Evolutionary conservation across 2,329 filamentous ascomycete species (phyloP).

Genomic region (Pestalotiopsis fici): DNA sequence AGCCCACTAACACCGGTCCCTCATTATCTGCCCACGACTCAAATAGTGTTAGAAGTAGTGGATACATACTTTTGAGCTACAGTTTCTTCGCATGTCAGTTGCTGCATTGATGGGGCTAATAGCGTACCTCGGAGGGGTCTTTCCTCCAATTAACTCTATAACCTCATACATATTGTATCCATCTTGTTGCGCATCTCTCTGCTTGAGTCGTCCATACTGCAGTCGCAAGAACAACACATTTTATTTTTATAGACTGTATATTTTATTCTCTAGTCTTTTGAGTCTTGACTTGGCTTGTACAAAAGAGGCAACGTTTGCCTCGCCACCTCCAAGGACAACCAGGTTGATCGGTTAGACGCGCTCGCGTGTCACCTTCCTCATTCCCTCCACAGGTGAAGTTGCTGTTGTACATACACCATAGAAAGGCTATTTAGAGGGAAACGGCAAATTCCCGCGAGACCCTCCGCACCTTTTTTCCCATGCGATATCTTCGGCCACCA

Average conservation of each 20-base stretch:
- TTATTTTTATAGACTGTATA: not conserved
- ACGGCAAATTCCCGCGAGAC: not conserved
- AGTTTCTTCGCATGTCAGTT: not conserved
- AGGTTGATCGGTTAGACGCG: not conserved
- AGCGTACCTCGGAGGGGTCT: not conserved
- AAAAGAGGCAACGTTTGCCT: not conserved
- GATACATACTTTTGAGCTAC: not conserved
- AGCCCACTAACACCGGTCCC: not conserved
- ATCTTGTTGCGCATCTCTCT: not conserved
- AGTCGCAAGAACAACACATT: not conserved
- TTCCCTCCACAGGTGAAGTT: not conserved
- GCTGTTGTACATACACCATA: not conserved
- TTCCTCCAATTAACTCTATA: not conserved
- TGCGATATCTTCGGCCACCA: constrained; percentile 10
- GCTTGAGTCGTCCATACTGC: not conserved
- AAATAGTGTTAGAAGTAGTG: not conserved
- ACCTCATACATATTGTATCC: not conserved
- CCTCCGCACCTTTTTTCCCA: not conserved
- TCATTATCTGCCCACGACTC: not conserved
- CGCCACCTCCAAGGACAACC: not conserved
- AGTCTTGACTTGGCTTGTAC: not conserved
- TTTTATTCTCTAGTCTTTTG: not conserved
- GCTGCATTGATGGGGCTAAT: not conserved
- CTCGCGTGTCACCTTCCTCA: constrained; percentile 10
- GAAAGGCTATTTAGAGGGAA: not conserved